Conservation (phyloP, 2,329 filamentous ascomycete species). For the Penicillium griseofulvum region DNA sequence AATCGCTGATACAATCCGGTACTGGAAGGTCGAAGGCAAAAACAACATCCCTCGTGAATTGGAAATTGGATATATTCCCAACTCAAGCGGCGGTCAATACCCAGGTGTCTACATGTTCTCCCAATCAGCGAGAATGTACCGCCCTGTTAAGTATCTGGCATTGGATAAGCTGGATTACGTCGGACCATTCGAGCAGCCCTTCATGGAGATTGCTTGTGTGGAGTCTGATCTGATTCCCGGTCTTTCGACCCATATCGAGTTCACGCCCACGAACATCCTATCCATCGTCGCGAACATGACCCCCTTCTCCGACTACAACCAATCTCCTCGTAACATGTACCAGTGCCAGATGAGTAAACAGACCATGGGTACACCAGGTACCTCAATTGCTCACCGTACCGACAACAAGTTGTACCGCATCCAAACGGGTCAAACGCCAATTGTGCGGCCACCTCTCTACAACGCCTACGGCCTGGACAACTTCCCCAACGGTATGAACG, state of each 20-base stretch:
- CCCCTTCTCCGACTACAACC: constrained; percentile 97
- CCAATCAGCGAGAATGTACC: constrained; percentile 77
- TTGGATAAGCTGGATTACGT: constrained; percentile 83
- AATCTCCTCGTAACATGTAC: constrained; percentile 98
- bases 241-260: constrained; percentile 89
- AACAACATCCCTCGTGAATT: constrained; percentile 78
- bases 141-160: constrained; percentile 88
- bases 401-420: constrained; percentile 97
- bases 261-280: constrained; percentile 91
- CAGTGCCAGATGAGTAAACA: constrained; percentile 99
- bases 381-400: constrained; percentile 78
- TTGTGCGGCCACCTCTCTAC: constrained; percentile 87
- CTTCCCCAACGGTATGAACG: constrained; percentile 94
- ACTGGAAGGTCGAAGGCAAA: constrained; percentile 91
- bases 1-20: constrained; percentile 81
- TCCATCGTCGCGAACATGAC: constrained; percentile 99
- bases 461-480: constrained; percentile 97
- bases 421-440: constrained; percentile 92
- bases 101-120: constrained; percentile 94
- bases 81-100: constrained; percentile 88
- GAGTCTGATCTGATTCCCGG: constrained; percentile 83
- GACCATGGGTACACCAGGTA: constrained; percentile 94
- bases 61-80: constrained; percentile 88
- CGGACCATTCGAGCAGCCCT: constrained; percentile 92
- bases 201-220: constrained; percentile 96